Conservation (phyloP, 352 stramenopile species). For the Phytophthora parvispora region DNA sequence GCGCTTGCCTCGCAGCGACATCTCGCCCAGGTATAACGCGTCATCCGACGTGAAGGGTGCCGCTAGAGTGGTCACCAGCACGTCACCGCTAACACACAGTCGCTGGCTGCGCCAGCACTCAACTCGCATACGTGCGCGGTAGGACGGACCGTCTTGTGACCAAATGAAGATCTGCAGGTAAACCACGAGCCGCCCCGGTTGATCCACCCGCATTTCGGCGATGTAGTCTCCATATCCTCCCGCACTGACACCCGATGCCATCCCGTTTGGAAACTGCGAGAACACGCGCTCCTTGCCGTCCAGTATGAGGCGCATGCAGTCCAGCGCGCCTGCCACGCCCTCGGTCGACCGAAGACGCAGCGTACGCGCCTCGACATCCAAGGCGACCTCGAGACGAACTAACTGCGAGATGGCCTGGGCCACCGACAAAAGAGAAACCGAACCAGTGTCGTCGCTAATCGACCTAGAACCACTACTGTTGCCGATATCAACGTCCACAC, state of each 20-base stretch:
- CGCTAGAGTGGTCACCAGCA: conserved; percentile 38
- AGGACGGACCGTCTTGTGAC: conserved; percentile 30
- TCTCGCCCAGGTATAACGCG: conserved; percentile 40
- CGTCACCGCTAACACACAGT: conserved; percentile 58
- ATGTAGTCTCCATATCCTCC: conserved; percentile 60
- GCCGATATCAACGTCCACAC: background rate
- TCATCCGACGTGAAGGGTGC: conserved; percentile 39
- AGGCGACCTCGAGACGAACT: conserved; percentile 38
- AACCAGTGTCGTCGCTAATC: background rate
- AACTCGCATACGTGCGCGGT: conserved; percentile 49
- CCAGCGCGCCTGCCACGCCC: conserved; percentile 17
- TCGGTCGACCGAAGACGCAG: conserved; percentile 40
- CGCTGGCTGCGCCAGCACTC: conserved; percentile 55
- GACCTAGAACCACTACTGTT: background rate
- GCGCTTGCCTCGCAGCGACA: conserved; percentile 51
- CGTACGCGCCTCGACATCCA: conserved; percentile 38
- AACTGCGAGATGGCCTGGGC: conserved; percentile 55
- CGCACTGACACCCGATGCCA: conserved; percentile 21
- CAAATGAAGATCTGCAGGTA: conserved; percentile 56
- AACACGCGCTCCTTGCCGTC: conserved; percentile 66
- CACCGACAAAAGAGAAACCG: conserved; percentile 43
- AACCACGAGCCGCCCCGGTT: conserved; percentile 41
- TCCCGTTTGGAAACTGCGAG: conserved; percentile 55
- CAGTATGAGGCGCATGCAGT: conserved; percentile 50
- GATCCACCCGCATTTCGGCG: conserved; percentile 48